These are phyloP conservation scores for Mycena citricolor DNA, from an alignment of 1,284 basidiomycete species.

Conservation along the genomic window DNA sequence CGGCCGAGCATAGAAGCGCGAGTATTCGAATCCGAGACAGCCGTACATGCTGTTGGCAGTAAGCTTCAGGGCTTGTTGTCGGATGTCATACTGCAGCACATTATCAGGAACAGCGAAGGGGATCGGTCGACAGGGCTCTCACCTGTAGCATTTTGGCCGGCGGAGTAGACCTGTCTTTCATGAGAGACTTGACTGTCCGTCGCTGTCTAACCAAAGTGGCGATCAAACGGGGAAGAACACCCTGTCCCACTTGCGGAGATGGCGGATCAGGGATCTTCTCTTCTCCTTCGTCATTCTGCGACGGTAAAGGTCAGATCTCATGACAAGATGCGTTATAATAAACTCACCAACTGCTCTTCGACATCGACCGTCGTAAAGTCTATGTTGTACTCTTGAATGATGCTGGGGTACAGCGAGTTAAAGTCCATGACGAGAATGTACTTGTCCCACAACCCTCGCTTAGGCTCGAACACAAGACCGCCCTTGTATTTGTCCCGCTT, in stretches of 20 bases:
- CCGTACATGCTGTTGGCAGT: slow-evolving; percentile 99
- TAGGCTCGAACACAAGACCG: slow-evolving; percentile 97
- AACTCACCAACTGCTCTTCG: slow-evolving; percentile 59
- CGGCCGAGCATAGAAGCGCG: slow-evolving; percentile 95
- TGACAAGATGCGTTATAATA: neutral
- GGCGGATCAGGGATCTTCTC: slow-evolving; percentile 92
- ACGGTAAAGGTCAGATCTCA: slow-evolving; percentile 12
- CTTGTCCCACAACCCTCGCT: slow-evolving; percentile 95
- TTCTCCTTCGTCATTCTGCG: slow-evolving; percentile 59
- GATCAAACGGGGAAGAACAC: slow-evolving; percentile 94
- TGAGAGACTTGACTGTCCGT: slow-evolving; percentile 88
- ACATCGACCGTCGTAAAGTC: slow-evolving; percentile 96
- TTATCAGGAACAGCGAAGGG: slow-evolving; percentile 2
- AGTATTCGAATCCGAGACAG: slow-evolving; percentile 97
- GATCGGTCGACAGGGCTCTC: slow-evolving; percentile 20
- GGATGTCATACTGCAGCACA: slow-evolving; percentile 65
- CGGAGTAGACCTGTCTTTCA: slow-evolving; percentile 86
- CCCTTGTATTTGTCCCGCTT: slow-evolving; percentile 98
- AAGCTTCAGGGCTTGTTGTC: slow-evolving; percentile 95
- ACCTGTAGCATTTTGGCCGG: slow-evolving; percentile 86
- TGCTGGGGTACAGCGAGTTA: slow-evolving; percentile 98
- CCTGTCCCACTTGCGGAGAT: slow-evolving; percentile 69
- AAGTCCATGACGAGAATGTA: slow-evolving; percentile 99
- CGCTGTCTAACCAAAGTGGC: slow-evolving; percentile 91
- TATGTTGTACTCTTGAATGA: slow-evolving; percentile 99